phyloP scores from a whole-genome alignment of 169 alveolate genomes.

The Eimeria acervulina region DNA sequence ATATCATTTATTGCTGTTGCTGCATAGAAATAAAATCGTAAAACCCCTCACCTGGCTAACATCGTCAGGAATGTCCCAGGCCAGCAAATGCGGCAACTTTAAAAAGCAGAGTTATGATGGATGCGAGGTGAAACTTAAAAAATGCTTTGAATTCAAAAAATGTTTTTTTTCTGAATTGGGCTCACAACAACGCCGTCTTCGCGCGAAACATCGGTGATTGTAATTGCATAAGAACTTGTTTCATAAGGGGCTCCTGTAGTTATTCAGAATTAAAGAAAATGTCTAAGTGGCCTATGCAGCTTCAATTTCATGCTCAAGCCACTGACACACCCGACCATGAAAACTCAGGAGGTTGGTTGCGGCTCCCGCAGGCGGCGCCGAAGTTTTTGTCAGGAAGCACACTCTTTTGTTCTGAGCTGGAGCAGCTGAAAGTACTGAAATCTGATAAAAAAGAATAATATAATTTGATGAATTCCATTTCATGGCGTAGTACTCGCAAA shows the following conservation, averaged over 20 bases:
- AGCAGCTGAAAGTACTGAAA: conserved; percentile 34
- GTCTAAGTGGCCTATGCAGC: too few relatives aligned
- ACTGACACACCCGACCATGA: conserved; percentile 52
- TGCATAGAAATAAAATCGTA: not conserved
- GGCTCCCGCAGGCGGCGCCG: conserved; percentile 70
- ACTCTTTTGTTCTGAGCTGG: not conserved
- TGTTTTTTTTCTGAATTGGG: too few relatives aligned
- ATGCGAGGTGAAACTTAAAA: not conserved
- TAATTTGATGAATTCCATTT: too few relatives aligned
- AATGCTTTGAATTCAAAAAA: not conserved
- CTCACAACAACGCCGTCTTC: conserved; percentile 18
- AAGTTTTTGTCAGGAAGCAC: conserved; percentile 53
- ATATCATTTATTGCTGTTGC: not conserved
- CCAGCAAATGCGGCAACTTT: conserved; percentile 60
- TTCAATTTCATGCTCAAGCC: too few relatives aligned
- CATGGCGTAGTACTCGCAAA: too few relatives aligned
- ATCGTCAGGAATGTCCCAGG: conserved; percentile 62
- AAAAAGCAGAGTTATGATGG: not conserved
- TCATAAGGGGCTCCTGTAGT: conserved; percentile 70
- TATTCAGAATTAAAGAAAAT: too few relatives aligned
- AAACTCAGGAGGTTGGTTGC: conserved; percentile 1
- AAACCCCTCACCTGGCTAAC: conserved; percentile 11
- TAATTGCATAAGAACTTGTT: conserved; percentile 57
- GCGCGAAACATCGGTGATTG: conserved; percentile 52
- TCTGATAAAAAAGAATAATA: not conserved